Base-by-base conservation (phyloP, 2,329 filamentous ascomycete species). In the Ophiostoma pallidulum region DNA sequence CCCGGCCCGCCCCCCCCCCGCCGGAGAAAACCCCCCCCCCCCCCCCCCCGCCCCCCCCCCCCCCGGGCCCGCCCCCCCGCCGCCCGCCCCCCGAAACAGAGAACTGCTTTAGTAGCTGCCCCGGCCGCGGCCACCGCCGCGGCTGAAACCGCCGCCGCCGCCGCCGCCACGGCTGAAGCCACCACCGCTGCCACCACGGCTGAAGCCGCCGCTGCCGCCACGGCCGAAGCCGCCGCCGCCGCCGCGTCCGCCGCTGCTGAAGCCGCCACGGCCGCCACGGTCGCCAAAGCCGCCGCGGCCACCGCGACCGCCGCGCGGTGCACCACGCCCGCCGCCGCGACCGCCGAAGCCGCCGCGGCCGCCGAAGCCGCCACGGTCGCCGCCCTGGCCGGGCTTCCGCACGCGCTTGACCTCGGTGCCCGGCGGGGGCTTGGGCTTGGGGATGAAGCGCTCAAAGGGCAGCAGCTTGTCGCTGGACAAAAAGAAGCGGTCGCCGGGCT, bases 401-500 rank as follows among this genome's bases (percentile, higher is more conserved):
- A 63, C 60, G 55, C 61, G 63, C 62, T 73, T 75, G n/a, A n/a
- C n/a, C 68, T 75, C 66, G 52, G 82, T 78, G 61, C 84, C 84
- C 57, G 74, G 73, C 29, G 71, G 69, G 44, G 74, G 72, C 74
- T 96, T 96, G 47, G 91, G 91, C 75, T 90, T 95, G 55, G 92
- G 92, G 51, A 97, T 74, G 77, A 98, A 98, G 75, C 85, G 89
- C 68, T 98, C 92, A 59, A 97, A 73, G 38, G 92, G 91, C 53
- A 98, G 75, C 45, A 96, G 80, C 75, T 96, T 98, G 72, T 97
- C 92, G 61, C 82, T 79, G 59, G 84, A 86, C 62, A 97, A 95
- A 74, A 82, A 98, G 71, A 98, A 94, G 72, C 94, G 95, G 75
- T 97, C 92, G 64, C 92, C 92, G 54, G 82, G 71, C 74, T 96